These are phyloP conservation scores for Erodium trifolium DNA, from an alignment of 441 rosid genomes.

Conservation along the genomic window DNA sequence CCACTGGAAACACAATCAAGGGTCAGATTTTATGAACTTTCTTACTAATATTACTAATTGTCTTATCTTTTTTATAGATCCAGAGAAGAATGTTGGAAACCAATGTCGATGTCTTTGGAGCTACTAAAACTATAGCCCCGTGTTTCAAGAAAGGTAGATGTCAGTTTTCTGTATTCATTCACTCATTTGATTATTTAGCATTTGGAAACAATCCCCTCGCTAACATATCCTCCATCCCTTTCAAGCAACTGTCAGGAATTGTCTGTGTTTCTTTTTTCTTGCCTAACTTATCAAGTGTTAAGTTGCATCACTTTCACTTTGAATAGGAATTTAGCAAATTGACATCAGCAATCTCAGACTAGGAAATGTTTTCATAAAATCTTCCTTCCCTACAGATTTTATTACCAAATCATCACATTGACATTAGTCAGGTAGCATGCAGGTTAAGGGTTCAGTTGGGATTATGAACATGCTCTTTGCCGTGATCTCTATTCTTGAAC, in stretches of 20 bases:
- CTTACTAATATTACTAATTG: too few relatives aligned
- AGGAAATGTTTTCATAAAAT: too few relatives aligned
- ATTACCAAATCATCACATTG: too few relatives aligned
- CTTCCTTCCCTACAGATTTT: neutral
- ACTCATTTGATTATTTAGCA: neutral
- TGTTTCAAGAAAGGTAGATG: neutral
- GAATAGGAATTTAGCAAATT: neutral
- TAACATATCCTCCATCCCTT: neutral
- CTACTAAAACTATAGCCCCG: too few relatives aligned
- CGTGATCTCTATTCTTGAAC: too few relatives aligned
- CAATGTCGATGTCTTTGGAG: neutral
- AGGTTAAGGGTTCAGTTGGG: too few relatives aligned
- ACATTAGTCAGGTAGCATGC: too few relatives aligned
- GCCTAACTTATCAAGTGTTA: neutral
- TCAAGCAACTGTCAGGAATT: neutral
- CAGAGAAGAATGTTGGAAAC: neutral
- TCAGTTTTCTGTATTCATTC: neutral
- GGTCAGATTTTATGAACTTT: too few relatives aligned
- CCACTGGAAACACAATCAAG: neutral
- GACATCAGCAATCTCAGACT: neutral
- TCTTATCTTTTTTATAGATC: too few relatives aligned
- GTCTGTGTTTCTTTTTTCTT: neutral
- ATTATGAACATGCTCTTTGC: too few relatives aligned
- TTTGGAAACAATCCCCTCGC: neutral
- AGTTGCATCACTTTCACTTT: neutral